Conservation (phyloP, 805 yeast genomes). For the Starmerella roubikii region DNA sequence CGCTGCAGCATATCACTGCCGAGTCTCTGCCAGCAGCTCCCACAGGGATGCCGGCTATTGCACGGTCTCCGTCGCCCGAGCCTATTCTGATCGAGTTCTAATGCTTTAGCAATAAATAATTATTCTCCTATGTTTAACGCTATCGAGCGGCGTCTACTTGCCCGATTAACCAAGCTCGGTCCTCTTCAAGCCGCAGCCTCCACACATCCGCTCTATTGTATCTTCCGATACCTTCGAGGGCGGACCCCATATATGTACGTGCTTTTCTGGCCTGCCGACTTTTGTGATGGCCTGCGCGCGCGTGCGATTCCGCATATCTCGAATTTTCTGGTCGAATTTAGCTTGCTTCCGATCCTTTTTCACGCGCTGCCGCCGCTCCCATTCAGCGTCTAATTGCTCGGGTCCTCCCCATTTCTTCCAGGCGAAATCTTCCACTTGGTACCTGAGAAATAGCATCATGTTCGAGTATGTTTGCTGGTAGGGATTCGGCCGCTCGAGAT, state of each 20-base stretch:
- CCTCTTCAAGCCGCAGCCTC: constrained; percentile 19
- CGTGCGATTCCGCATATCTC: constrained; percentile 80
- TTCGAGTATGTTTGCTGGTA: constrained; percentile 77
- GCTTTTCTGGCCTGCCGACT: constrained; percentile 41
- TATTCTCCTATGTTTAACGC: no score
- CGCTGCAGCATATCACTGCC: no score
- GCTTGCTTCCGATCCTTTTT: constrained; percentile 63
- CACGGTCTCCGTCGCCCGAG: no score
- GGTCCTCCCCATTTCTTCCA: constrained; percentile 90
- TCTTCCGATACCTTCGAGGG: constrained; percentile 15
- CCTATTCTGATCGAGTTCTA: no score
- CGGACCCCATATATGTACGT: constrained; percentile 61
- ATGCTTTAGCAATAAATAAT: no score
- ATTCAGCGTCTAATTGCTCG: constrained; percentile 82
- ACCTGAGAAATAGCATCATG: constrained; percentile 83
- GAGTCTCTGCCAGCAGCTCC: no score
- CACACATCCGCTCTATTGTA: constrained; percentile 11
- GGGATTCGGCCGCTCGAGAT: constrained; percentile 86
- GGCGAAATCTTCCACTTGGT: constrained; percentile 87
- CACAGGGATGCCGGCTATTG: no score
- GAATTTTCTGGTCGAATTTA: constrained; percentile 60
- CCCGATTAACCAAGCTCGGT: constrained; percentile 15
- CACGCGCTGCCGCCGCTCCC: constrained; percentile 67
- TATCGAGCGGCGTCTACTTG: no score
- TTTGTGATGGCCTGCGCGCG: constrained; percentile 81